These are phyloP conservation scores for Leccinum subfulvum DNA, from an alignment of 1,284 basidiomycete species.

Conservation along the genomic window DNA sequence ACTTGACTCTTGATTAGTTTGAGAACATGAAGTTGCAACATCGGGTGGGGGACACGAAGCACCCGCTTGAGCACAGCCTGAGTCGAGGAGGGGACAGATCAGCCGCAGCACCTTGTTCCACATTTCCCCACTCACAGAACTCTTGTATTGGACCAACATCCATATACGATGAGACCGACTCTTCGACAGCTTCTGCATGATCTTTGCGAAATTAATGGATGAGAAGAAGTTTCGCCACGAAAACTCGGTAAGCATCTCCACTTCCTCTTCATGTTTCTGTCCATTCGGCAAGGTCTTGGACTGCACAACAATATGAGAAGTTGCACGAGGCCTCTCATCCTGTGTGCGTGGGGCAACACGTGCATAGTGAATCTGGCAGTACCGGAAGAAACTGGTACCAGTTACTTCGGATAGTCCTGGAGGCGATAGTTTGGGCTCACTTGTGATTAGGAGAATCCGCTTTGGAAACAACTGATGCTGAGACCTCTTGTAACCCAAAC, in stretches of 20 bases:
- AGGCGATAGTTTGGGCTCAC: slow-evolving; percentile 39
- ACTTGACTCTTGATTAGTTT: slow-evolving; percentile 99
- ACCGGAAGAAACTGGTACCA: slow-evolving; percentile 85
- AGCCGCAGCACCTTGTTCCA: slow-evolving; percentile 3
- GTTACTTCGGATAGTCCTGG: slow-evolving; percentile 13
- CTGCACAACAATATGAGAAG: slow-evolving; percentile 56
- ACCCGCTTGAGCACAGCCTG: slow-evolving; percentile 95
- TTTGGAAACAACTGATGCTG: slow-evolving; percentile 79
- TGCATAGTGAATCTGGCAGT: slow-evolving; percentile 78
- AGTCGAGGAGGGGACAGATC: slow-evolving; percentile 12
- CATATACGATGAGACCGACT: slow-evolving; percentile 91
- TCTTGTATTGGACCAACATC: slow-evolving; percentile 98
- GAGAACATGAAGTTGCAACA: slow-evolving; percentile 93
- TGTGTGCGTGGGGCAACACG: slow-evolving; percentile 56
- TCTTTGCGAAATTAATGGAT: slow-evolving; percentile 96
- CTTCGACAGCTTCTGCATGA: slow-evolving; percentile 98
- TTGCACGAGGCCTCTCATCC: slow-evolving; percentile 58
- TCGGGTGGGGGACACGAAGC: slow-evolving; percentile 89
- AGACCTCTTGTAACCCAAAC: slow-evolving; percentile 94
- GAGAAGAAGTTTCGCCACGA: slow-evolving; percentile 99
- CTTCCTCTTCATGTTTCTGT: slow-evolving; percentile 75
- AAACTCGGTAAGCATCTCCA: slow-evolving; percentile 90
- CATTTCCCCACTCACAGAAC: slow-evolving; percentile 63
- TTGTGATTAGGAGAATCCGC: slow-evolving; percentile 88
- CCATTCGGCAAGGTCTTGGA: slow-evolving; percentile 63